A percentile compares a stretch with the other conserved stretches of the same genome.
Conservation (phyloP, 768 basidiomycete genomes). For the Psilocybe subaeruginosa region DNA sequence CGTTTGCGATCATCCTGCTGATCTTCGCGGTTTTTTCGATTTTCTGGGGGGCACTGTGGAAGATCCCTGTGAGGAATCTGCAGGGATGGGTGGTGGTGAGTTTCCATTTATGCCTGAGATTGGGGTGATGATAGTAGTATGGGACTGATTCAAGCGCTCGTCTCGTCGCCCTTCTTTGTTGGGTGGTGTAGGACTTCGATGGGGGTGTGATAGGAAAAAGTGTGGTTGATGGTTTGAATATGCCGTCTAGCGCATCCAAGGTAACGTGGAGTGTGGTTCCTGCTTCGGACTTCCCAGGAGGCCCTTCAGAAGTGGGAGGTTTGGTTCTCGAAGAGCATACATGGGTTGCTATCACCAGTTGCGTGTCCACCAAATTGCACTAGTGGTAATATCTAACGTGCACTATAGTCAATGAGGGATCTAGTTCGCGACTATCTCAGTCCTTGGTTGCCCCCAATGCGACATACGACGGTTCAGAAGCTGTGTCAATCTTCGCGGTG, state of each 20-base stretch:
- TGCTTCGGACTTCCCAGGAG: conserved; percentile 47
- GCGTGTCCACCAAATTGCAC: conserved; percentile 21
- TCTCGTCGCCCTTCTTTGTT: not conserved
- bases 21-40: conserved; percentile 57
- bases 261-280: conserved; percentile 50
- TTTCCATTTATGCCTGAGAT: conserved; percentile 5
- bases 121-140: too few relatives aligned
- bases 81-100: conserved; percentile 63
- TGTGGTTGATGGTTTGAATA: conserved; percentile 42
- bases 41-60: conserved; percentile 60
- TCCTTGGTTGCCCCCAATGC: conserved; percentile 42
- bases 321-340: conserved; percentile 51
- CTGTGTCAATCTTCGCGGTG: conserved; percentile 49
- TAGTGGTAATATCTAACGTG: not conserved
- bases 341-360: conserved; percentile 61
- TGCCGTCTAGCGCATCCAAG: conserved; percentile 27
- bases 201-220: conserved; percentile 52
- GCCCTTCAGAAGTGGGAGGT: conserved; percentile 41
- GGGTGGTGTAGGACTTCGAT: conserved; percentile 59
- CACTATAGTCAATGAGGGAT: conserved; percentile 42
- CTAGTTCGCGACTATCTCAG: conserved; percentile 37
- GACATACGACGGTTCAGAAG: conserved; percentile 48
- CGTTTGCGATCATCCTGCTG: conserved; percentile 38
- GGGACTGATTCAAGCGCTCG: not conserved
- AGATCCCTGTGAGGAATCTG: conserved; percentile 43